Evolutionary conservation across 805 yeast species (phyloP).

Genomic region (Kluyveromyces siamensis): DNA sequence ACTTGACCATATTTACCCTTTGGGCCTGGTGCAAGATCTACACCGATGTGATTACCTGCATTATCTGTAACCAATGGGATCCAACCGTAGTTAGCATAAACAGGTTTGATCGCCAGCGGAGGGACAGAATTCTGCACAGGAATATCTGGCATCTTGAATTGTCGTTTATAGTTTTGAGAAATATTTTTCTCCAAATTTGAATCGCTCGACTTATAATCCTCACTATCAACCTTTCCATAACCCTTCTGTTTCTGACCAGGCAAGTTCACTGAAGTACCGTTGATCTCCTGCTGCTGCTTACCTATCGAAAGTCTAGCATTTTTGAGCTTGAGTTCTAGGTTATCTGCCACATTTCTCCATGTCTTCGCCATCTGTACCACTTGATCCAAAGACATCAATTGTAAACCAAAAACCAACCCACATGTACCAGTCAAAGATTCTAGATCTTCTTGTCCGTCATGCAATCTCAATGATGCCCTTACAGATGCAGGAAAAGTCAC

Average conservation of each 20-base stretch:
- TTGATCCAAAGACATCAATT: conserved; percentile 71
- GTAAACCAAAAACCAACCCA: conserved; percentile 74
- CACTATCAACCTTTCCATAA: conserved; percentile 15
- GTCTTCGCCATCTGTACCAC: conserved; percentile 70
- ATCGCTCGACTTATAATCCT: conserved; percentile 9
- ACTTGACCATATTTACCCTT: conserved; percentile 84
- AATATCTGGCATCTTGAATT: conserved; percentile 33
- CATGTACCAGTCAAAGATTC: conserved; percentile 60
- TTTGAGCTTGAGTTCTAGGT: conserved; percentile 24
- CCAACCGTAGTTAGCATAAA: conserved; percentile 89
- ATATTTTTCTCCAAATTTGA: conserved; percentile 17
- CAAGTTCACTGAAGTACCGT: conserved; percentile 10
- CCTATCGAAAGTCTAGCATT: conserved; percentile 6
- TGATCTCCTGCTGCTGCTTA: conserved; percentile 8
- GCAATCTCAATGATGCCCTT: conserved; percentile 66
- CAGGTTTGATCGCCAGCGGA: conserved; percentile 58
- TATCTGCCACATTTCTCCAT: conserved; percentile 70
- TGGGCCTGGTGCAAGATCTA: conserved; percentile 79
- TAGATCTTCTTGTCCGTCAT: conserved; percentile 84
- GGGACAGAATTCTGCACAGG: conserved; percentile 67
- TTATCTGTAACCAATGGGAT: conserved; percentile 83
- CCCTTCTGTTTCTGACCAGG: conserved; percentile 22
- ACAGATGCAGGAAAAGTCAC: conserved; percentile 73
- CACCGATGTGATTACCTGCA: conserved; percentile 84
- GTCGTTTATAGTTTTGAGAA: conserved; percentile 14